A percentile compares a stretch with the other conserved stretches of the same genome.
These are phyloP conservation scores for Mycena crocata DNA, from an alignment of 768 basidiomycete species.

Conservation along the genomic window DNA sequence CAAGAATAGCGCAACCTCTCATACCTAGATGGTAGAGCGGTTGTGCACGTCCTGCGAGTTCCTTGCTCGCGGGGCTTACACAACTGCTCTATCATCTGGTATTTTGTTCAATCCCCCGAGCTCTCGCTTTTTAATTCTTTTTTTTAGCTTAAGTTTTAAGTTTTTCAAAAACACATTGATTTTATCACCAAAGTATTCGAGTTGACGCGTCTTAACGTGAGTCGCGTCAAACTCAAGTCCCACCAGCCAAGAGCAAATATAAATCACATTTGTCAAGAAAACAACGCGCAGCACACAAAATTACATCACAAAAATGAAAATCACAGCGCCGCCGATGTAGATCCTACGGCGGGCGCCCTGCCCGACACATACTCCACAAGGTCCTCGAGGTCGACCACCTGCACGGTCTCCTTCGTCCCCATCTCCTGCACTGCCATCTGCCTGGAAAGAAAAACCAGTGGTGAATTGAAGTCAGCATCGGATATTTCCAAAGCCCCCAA, in stretches of 20 bases:
- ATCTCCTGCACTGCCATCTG: neutral
- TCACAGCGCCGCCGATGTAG: neutral
- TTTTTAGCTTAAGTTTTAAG: neutral
- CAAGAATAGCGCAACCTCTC: neutral
- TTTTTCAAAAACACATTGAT: too few relatives aligned
- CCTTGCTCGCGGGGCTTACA: neutral
- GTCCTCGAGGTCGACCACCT: neutral
- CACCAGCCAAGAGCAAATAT: neutral
- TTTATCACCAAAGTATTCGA: too few relatives aligned
- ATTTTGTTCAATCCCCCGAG: neutral
- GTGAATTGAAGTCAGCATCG: too few relatives aligned
- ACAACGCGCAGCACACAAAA: too few relatives aligned
- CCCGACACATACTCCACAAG: neutral
- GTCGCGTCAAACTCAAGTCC: too few relatives aligned
- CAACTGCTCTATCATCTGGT: neutral
- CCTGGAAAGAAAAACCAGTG: too few relatives aligned
- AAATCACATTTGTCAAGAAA: too few relatives aligned
- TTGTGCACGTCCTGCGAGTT: neutral
- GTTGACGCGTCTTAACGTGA: too few relatives aligned
- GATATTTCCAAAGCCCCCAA: too few relatives aligned
- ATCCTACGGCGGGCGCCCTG: neutral
- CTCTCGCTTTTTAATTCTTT: neutral
- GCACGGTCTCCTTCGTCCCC: neutral
- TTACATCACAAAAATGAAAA: neutral
- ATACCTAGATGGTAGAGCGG: neutral